A percentile compares a stretch with the other conserved stretches of the same genome.
Conservation (phyloP, 176 grass and related monocot species). For the Metroxylon sagu region DNA sequence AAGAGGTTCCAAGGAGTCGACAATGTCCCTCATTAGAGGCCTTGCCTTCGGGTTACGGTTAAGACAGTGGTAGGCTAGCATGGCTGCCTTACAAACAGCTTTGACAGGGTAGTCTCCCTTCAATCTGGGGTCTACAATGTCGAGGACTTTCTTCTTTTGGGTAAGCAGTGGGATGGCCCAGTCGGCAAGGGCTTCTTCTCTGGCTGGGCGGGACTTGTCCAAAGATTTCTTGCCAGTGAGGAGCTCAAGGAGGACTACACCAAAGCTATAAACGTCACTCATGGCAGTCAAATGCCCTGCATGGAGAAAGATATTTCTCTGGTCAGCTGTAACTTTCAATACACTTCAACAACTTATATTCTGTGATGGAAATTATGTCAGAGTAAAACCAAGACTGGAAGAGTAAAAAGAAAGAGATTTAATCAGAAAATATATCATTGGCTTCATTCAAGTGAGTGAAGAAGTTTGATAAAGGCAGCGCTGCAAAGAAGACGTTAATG, state of each 20-base stretch:
- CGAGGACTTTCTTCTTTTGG: constrained; percentile 39
- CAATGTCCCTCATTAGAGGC: constrained; percentile 12
- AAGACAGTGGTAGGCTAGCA: constrained; percentile 72
- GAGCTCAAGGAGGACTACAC: constrained; percentile 80
- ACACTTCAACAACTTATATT: too few species aligned
- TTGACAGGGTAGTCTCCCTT: constrained; percentile 19
- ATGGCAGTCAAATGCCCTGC: constrained; percentile 67
- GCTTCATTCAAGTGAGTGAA: too few species aligned
- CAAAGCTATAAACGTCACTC: constrained; percentile 87
- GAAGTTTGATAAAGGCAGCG: too few species aligned
- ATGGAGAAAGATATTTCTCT: background rate
- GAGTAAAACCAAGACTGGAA: too few species aligned
- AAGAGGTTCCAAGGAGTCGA: too few species aligned
- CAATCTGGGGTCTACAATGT: constrained; percentile 51
- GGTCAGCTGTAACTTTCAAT: background rate
- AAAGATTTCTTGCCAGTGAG: constrained; percentile 53
- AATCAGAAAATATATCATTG: too few species aligned
- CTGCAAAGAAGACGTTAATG: too few species aligned
- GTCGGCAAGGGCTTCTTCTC: constrained; percentile 55
- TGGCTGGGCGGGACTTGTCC: constrained; percentile 34
- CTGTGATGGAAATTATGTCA: too few species aligned
- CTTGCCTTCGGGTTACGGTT: constrained; percentile 66
- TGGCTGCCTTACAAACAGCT: constrained; percentile 32
- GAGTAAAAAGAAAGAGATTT: too few species aligned
- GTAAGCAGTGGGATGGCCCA: constrained; percentile 72